Evolutionary conservation across 208 protist genomes (phyloP).

Genomic region (Trypanosoma lewisi): DNA sequence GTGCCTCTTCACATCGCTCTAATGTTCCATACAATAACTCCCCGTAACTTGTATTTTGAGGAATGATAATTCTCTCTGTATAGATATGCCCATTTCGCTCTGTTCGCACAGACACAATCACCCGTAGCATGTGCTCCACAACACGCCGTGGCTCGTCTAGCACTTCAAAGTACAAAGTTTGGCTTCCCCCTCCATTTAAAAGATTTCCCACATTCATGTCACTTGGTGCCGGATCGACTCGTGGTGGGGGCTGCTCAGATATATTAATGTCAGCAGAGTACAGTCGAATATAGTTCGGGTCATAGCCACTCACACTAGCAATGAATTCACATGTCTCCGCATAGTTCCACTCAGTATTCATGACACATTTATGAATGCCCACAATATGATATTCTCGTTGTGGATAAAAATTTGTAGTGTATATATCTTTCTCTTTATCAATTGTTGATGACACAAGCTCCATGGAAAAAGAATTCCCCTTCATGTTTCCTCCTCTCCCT

Average conservation of each 20-base stretch:
- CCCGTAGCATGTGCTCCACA: constrained; percentile 3
- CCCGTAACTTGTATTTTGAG: background rate
- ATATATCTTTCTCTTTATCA: background rate
- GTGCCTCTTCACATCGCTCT: background rate
- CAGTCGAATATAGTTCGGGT: constrained; percentile 53
- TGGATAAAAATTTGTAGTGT: constrained; percentile 8
- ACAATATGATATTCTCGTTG: background rate
- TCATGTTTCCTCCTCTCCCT: background rate
- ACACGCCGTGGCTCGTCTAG: constrained; percentile 11
- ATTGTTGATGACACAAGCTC: background rate
- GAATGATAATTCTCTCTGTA: constrained; percentile 18
- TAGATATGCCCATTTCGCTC: constrained; percentile 15
- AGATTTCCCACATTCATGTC: background rate
- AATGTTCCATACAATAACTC: constrained; percentile 2
- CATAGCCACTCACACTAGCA: constrained; percentile 17
- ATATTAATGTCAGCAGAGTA: constrained; percentile 25
- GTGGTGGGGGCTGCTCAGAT: background rate
- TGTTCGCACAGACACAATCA: constrained; percentile 11
- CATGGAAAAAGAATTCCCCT: background rate
- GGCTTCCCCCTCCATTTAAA: background rate
- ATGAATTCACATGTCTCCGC: constrained; percentile 54
- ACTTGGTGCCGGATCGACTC: constrained; percentile 4
- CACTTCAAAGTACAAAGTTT: constrained; percentile 15
- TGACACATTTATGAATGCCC: constrained; percentile 23
- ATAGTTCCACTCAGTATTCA: constrained; percentile 43